These are phyloP conservation scores for Aspergillus taichungensis DNA, from an alignment of 495 filamentous ascomycete species.

Conservation along the genomic window DNA sequence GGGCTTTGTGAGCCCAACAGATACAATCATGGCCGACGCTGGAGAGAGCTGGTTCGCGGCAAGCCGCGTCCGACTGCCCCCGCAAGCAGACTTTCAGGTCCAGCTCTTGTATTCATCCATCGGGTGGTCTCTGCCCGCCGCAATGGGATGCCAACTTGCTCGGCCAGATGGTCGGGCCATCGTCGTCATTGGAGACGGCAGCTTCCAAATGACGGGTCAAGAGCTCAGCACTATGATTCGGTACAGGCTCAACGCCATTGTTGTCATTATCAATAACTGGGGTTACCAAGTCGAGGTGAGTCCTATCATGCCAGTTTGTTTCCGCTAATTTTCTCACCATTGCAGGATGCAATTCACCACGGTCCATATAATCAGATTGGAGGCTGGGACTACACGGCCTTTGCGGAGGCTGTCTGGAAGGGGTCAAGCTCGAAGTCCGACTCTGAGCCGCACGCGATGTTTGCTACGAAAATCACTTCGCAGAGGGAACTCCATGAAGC, in stretches of 20 bases:
- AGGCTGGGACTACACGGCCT: constrained; percentile 9
- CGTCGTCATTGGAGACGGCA: constrained; percentile 66
- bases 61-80: constrained; percentile 1
- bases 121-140: constrained; percentile 11
- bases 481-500: constrained; percentile 3
- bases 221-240: constrained; percentile 64
- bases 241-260: constrained; percentile 51
- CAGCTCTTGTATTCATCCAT: constrained; percentile 9
- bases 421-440: background rate
- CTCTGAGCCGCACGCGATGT: constrained; percentile 4
- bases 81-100: constrained; percentile 5
- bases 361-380: constrained; percentile 11
- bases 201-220: constrained; percentile 62
- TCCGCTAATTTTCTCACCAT: background rate
- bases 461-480: constrained; percentile 2
- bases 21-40: constrained; percentile 3
- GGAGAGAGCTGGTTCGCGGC: constrained; percentile 11
- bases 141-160: constrained; percentile 15
- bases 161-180: constrained; percentile 34
- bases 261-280: constrained; percentile 61
- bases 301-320: background rate
- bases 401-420: constrained; percentile 1
- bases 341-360: constrained; percentile 9
- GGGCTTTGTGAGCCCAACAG: background rate
- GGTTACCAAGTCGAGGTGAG: constrained; percentile 53